Conservation (phyloP, 2,329 filamentous ascomycete genomes). For the Thermoascus crustaceus region DNA sequence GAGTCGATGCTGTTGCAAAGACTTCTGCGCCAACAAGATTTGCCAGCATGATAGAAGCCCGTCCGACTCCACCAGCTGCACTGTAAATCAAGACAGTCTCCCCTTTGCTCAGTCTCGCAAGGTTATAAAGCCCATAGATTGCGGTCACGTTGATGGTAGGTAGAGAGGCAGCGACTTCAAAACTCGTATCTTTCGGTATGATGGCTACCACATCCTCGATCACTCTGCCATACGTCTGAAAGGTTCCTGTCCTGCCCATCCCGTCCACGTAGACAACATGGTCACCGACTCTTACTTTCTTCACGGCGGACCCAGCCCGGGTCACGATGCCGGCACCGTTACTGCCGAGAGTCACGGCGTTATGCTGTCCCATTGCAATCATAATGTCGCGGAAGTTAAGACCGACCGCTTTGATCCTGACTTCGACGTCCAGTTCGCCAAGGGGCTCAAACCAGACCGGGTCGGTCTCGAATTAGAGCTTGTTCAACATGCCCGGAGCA, state of each 20-base stretch:
- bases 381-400: conserved; percentile 23
- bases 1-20: conserved; percentile 15
- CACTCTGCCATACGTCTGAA: conserved; percentile 6
- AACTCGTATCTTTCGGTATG: conserved; percentile 13
- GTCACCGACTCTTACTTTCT: conserved; percentile 8
- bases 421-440: conserved; percentile 16
- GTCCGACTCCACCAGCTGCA: conserved; percentile 17
- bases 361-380: conserved; percentile 16
- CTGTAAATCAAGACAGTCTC: conserved; percentile 18
- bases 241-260: conserved; percentile 11
- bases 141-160: conserved; percentile 15
- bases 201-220: conserved; percentile 7
- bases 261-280: conserved; percentile 8
- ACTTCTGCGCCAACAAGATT: conserved; percentile 15
- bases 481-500: conserved; percentile 9
- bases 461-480: conserved; percentile 1
- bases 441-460: conserved; percentile 6
- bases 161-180: conserved; percentile 13
- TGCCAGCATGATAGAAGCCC: conserved; percentile 16
- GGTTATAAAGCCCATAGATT: conserved; percentile 11
- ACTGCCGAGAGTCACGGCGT: conserved; percentile 14
- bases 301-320: conserved; percentile 8
- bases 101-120: conserved; percentile 10
- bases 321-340: conserved; percentile 21
- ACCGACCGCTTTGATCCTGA: conserved; percentile 19